Evolutionary conservation across 2,329 filamentous ascomycete genomes (phyloP), one percentile per base, ranked within the genome.

Genomic region (Teratosphaeriaceae sp.): DNA sequence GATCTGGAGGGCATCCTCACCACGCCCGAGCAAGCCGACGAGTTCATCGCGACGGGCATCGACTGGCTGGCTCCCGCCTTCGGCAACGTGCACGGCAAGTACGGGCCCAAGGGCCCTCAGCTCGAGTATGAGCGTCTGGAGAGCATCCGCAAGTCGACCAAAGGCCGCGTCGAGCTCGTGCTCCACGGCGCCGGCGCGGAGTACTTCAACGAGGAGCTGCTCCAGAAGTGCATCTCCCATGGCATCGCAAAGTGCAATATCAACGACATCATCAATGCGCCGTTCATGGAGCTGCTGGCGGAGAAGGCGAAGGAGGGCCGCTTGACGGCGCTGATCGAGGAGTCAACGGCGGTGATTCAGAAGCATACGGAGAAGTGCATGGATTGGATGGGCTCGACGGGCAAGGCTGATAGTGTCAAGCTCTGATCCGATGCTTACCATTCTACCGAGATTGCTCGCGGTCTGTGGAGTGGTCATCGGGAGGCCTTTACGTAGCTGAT

Each of bases 51-150:
- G 2, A 84, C 82, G 11, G 84, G 82, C 1, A 84, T 88, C 56
- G 80, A 87, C 54, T 82, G 82, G 67, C 66, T 88, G 13, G 84
- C 84, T 2, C 84, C 84, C 0, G 82, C 82, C 0, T 85, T 88
- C 64, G 84, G 83, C 3, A 88, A 87, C 54, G 79, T 88, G 33
- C 84, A 88, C 63, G 84, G 84, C 5, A 77, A 80, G 53, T 87
- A 88, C 62, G 82, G 82, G 0, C 74, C 78, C 0, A 65, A 76
- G 13, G 83, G 82, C 20, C 65, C 66, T 19, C 69, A 73, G 58
- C 61, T 83, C 16, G 80, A 84, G 55, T 82, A 78, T 58, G 75
- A 72, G n/a, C 63, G 73, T 44, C 57, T 79, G 45, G 56, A 65
- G 33, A 59, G 60, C 3, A 75, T 80, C 43, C 66, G 72, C 42